Base-by-base conservation (phyloP, 768 basidiomycete species). In the Saitozyma sp. region DNA sequence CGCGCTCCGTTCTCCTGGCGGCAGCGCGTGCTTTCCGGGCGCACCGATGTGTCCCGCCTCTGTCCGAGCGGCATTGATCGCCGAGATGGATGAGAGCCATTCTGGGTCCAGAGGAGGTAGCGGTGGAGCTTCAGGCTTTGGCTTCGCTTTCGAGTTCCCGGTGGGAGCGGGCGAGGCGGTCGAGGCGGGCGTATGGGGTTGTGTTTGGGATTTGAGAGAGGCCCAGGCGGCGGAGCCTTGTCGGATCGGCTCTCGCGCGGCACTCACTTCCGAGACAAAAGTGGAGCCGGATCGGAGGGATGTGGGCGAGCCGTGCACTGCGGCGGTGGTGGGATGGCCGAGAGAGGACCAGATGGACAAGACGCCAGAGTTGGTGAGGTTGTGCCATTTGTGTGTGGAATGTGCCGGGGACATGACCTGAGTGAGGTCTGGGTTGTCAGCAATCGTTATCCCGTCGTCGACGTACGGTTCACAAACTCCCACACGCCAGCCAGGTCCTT, bases 311-410 rank as follows among this genome's bases (percentile, higher is more conserved):
- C 57, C 43, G 40, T 52, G n/a, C 11, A 40, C 11, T 11, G 13
- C 45, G 45, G 13, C 45, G 45, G 13, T 46, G 11, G 45, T 13
- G 11, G 45, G n/a, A 11, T 13, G 45, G n/a, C 45, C 45, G 45
- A 17, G 13, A 46, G 45, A 46, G 41, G 60, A 66, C 78, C 78
- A 79, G 38, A 77, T 73, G 9, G 70, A 61, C 42, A 59, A 70
- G 29, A 79, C 64, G 8, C 78, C 78, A 54, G 68, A 64, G 43
- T 77, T 59, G 10, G 74, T 75, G 8, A 79, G 69, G 48, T 76
- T 66, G 59, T 60, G 69, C 7, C 52, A 59, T 40, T 65, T 58
- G n/a, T 58, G 41, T 14, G 57, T 52, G 11, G 74, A 66, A 39
- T 59, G 56, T 3, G 59, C 40, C 2, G 75, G 66, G 6, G 64